Evolutionary conservation across 352 stramenopile species (phyloP).

Genomic region (Phytophthora constricta): DNA sequence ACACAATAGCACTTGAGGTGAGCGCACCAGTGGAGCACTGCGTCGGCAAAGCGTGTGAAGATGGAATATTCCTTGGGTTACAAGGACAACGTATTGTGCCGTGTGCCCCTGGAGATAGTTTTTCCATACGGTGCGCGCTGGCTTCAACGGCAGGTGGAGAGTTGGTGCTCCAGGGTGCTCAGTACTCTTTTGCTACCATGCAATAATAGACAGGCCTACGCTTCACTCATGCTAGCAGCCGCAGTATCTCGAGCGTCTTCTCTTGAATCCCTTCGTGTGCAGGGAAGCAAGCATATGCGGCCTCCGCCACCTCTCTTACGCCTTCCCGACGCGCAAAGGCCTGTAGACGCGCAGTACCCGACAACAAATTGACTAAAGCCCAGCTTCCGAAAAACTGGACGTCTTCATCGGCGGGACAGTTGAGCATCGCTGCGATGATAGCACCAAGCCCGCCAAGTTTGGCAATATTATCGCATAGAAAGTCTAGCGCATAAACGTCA

Average conservation of each 20-base stretch:
- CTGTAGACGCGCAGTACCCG: constrained; percentile 52
- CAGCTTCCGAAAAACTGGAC: constrained; percentile 75
- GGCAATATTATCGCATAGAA: constrained; percentile 72
- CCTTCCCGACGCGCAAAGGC: constrained; percentile 69
- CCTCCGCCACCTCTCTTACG: constrained; percentile 83
- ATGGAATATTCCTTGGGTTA: constrained; percentile 57
- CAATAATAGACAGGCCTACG: constrained; percentile 27
- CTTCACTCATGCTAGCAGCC: constrained; percentile 41
- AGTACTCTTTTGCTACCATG: constrained; percentile 49
- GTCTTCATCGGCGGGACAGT: constrained; percentile 61
- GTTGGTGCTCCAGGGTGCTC: constrained; percentile 49
- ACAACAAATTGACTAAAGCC: constrained; percentile 75
- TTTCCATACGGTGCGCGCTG: constrained; percentile 48
- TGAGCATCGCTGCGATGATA: constrained; percentile 78
- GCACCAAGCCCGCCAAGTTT: constrained; percentile 67
- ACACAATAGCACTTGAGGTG: constrained; percentile 42
- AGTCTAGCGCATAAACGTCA: constrained; percentile 44
- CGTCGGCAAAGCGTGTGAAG: constrained; percentile 31
- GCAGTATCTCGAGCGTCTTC: constrained; percentile 75
- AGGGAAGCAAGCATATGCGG: constrained; percentile 82
- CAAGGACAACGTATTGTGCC: constrained; percentile 46
- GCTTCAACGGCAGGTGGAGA: constrained; percentile 20
- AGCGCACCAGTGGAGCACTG: constrained; percentile 50
- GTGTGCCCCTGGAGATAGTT: constrained; percentile 39
- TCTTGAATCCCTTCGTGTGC: constrained; percentile 83